Evolutionary conservation across 2,329 filamentous ascomycete genomes (phyloP), one percentile per base, ranked within the genome.

Genomic region (Alternaria incomplexa): DNA sequence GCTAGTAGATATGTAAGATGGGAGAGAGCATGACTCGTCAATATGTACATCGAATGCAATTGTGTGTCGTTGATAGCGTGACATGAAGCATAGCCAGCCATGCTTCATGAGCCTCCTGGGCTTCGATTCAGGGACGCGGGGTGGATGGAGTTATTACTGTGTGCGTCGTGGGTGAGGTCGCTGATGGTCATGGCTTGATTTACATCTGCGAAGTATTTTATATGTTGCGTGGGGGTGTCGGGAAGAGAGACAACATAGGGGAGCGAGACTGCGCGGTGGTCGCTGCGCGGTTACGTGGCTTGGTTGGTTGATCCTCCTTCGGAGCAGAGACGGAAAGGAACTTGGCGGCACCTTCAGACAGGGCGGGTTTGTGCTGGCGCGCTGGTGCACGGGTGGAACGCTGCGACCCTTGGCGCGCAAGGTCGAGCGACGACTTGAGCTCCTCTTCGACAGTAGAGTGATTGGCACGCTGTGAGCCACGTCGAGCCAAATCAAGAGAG

Each of bases 341-440:
- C 51, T 78, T 78, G 15, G 74, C 72, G 6, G 73, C 74, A 26
- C 76, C 68, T 20, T 79, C 77, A 25, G 77, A 80, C 23, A 73
- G 65, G 11, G 76, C 65, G 22, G 74, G 73, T 43, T 79, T 79
- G 58, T 80, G 77, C 23, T 73, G 66, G 40, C 64, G 64, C 23
- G 58, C 50, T 36, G 62, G 59, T 43, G 56, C 55, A 30, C 56
- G 51, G 22, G 30, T 60, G 6, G 72, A 71, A 26, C 67, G 67
- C 5, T 65, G 64, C 7, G 73, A 72, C n/a, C 65, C 69, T 58
- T 67, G 70, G 50, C 65, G 68, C 51, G 69, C 70, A 28, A 73
- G 58, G 20, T 74, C 71, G 8, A 72, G 66, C 3, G 72, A 74
- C 13, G 59, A 60, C 22, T 63, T 66, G n/a, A 73, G 60, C 17